phyloP scores from a whole-genome alignment of 164 flowering plant species.

The Nymphaea thermarum region DNA sequence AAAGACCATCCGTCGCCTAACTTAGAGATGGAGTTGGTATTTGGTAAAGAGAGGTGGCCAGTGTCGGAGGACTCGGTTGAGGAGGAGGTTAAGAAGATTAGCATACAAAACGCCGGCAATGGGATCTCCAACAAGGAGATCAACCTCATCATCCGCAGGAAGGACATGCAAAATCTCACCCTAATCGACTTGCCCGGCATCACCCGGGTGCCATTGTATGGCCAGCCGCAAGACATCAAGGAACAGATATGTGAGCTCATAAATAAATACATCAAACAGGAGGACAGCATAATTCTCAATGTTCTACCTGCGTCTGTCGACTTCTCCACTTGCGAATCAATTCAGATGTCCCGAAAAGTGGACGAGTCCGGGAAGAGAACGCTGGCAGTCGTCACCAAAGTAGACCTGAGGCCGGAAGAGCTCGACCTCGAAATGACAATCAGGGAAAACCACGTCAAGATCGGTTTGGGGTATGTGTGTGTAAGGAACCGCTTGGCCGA shows the following conservation, averaged over 20 bases:
- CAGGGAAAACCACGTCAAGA: too few species aligned
- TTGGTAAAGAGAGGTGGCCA: too few species aligned
- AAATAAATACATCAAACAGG: slow-evolving; percentile 30
- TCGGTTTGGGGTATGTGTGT: too few species aligned
- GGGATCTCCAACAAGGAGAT: slow-evolving; percentile 21
- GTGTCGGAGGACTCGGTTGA: slow-evolving; percentile 15
- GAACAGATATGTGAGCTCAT: slow-evolving; percentile 29
- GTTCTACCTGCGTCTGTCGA: slow-evolving; percentile 36
- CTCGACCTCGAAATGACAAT: too few species aligned
- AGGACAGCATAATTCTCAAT: slow-evolving; percentile 35
- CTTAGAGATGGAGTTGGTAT: too few species aligned
- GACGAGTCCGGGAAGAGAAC: slow-evolving; percentile 31
- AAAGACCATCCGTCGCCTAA: neutral
- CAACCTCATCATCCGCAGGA: slow-evolving; percentile 24
- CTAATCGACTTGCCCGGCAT: slow-evolving; percentile 39
- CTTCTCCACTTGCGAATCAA: slow-evolving; percentile 43
- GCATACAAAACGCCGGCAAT: too few species aligned
- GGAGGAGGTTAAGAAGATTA: slow-evolving; percentile 18
- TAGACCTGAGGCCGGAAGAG: slow-evolving; percentile 30
- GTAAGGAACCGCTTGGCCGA: too few species aligned
- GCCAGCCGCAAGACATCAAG: slow-evolving; percentile 36
- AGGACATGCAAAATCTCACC: slow-evolving; percentile 14
- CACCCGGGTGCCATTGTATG: slow-evolving; percentile 36
- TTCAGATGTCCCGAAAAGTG: slow-evolving; percentile 34
- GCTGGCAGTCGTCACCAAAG: slow-evolving; percentile 37